Evolutionary conservation across 805 yeast genomes (phyloP), one percentile per base, ranked within the genome.

Genomic region (Yarrowia keelungensis): DNA sequence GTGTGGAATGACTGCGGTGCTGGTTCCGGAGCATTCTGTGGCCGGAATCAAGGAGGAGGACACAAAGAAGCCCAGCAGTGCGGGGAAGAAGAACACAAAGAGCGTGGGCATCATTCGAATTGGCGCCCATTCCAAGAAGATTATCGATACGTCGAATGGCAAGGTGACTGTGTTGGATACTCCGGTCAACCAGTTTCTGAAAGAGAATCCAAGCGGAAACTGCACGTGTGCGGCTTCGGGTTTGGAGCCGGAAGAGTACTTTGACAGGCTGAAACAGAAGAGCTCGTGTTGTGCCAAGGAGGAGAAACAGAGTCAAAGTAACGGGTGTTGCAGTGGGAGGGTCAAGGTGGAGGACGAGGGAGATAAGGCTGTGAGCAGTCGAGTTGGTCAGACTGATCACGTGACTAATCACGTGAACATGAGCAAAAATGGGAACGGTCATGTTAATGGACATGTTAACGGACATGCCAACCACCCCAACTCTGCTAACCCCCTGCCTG

Each of bases 91-190:
- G n/a, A 43, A 12, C 22, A 42, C 65, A n/a, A 70, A 54, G 42
- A 59, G 71, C 2, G 71, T 70, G 51, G 71, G 72, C 14, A 50
- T 54, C 19, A 65, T 72, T 9, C 75, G 72, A 8, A 69, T 72
- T 8, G 73, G 72, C 12, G 49, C 68, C 7, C 73, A 73, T 62
- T 49, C 69, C 43, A 74, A 72, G 64, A 72, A 71, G 49, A 53
- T 71, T 16, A 74, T 73, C 26, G 75, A 74, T 38, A 71, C 74
- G 1, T 61, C 68, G 8, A 71, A 68, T 22, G 74, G 74, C 16
- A 56, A 64, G 10, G 73, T 74, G 38, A 68, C 68, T 38, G 73
- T 73, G 11, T 51, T 73, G 43, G 71, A 69, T 7, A 49, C 67
- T 2, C 67, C 67, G 2, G 67, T 62, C 39, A 49, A 49, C 46